Evolutionary conservation across 352 stramenopile species (phyloP).

Genomic region (Globisporangium ultimum): DNA sequence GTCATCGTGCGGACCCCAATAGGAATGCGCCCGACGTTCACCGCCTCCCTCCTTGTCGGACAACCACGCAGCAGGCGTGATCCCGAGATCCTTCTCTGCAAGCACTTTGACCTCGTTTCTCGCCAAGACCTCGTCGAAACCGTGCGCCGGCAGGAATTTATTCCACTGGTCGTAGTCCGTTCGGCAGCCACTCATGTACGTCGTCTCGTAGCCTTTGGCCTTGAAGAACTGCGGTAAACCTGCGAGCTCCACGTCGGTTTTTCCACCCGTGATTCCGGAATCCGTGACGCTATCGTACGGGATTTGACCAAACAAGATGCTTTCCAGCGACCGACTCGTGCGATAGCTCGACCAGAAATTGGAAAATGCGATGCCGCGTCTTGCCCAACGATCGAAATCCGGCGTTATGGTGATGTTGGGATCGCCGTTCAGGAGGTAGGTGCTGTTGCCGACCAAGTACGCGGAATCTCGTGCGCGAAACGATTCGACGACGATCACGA

Average conservation of each 20-base stretch:
- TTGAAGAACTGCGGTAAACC: slow-evolving; percentile 54
- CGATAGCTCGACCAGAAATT: slow-evolving; percentile 64
- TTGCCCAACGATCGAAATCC: slow-evolving; percentile 47
- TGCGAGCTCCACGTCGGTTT: slow-evolving; percentile 22
- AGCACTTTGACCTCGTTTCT: slow-evolving; percentile 36
- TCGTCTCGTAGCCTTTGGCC: slow-evolving; percentile 42
- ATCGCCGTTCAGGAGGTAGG: slow-evolving; percentile 9
- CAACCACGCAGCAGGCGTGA: slow-evolving; percentile 32
- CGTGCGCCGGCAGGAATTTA: slow-evolving; percentile 42
- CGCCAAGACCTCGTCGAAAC: slow-evolving; percentile 41
- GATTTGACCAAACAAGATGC: slow-evolving; percentile 48
- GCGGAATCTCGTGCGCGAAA: slow-evolving; percentile 50
- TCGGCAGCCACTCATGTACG: slow-evolving; percentile 40
- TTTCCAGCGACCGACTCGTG: slow-evolving; percentile 58
- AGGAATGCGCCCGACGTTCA: slow-evolving; percentile 8
- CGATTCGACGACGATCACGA: slow-evolving; percentile 51
- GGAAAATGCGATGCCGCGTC: slow-evolving; percentile 37
- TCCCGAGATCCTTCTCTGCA: slow-evolving; percentile 30
- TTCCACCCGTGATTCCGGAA: slow-evolving; percentile 32
- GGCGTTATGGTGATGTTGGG: slow-evolving; percentile 44
- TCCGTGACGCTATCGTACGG: slow-evolving; percentile 34
- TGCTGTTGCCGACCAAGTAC: slow-evolving; percentile 39
- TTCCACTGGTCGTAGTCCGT: slow-evolving; percentile 51
- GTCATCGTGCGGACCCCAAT: slow-evolving; percentile 56
- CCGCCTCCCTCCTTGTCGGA: slow-evolving; percentile 13